Conservation (phyloP, 2,329 filamentous ascomycete genomes). For the Venturiaceae sp. region DNA sequence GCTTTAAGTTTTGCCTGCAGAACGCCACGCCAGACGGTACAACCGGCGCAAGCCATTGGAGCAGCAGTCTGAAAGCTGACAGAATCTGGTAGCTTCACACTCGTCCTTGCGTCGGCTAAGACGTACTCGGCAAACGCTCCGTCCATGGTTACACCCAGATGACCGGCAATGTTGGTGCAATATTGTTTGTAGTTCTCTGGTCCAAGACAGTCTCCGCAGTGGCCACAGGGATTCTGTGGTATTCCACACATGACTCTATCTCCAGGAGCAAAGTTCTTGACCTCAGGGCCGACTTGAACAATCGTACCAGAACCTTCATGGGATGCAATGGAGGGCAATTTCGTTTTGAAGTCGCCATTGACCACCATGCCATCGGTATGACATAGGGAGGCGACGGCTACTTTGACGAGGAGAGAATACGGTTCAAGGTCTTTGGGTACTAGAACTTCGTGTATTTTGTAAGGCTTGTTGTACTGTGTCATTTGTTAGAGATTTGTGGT, state of each 20-base stretch:
- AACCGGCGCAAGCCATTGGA: conserved; percentile 47
- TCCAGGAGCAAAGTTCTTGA: conserved; percentile 35
- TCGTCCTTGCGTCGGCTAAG: conserved; percentile 36
- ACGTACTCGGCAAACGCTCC: conserved; percentile 51
- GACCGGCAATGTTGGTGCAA: conserved; percentile 34
- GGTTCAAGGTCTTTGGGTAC: conserved; percentile 37
- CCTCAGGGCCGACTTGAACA: conserved; percentile 33
- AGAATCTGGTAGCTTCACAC: conserved; percentile 37
- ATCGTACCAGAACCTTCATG: conserved; percentile 50
- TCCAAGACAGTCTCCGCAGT: conserved; percentile 42
- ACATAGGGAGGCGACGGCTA: conserved; percentile 51
- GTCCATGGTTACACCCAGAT: conserved; percentile 40
- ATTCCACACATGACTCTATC: conserved; percentile 49
- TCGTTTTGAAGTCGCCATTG: conserved; percentile 36
- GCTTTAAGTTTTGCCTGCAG: conserved; percentile 28
- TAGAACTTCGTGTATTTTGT: conserved; percentile 40
- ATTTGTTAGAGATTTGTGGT: neutral
- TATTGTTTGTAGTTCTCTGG: conserved; percentile 44
- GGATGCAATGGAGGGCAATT: conserved; percentile 43
- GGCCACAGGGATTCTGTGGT: conserved; percentile 41
- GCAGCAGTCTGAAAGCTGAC: conserved; percentile 43
- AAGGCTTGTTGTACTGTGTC: conserved; percentile 41
- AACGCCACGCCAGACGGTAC: conserved; percentile 41
- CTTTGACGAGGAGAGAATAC: conserved; percentile 49
- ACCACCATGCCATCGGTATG: conserved; percentile 52